A percentile compares a stretch with the other conserved stretches of the same genome.
Conservation (phyloP, 1,284 basidiomycete genomes). For the Farysia itapuensis region DNA sequence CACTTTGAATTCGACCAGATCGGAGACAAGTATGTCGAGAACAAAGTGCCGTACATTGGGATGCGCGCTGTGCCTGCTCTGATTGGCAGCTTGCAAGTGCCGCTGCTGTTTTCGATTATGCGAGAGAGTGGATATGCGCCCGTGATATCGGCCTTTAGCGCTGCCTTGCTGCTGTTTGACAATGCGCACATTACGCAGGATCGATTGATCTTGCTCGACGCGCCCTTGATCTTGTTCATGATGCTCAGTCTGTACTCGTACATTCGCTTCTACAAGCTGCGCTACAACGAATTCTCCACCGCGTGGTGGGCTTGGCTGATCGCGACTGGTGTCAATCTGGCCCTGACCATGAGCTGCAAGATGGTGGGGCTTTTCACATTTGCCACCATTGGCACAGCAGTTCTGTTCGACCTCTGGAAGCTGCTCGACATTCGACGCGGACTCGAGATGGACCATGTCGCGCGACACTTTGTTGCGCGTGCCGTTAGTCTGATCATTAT, state of each 20-base stretch:
- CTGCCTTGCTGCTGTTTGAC: conserved; percentile 85
- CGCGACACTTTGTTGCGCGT: conserved; percentile 83
- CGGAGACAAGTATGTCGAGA: conserved; percentile 83
- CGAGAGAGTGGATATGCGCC: conserved; percentile 94
- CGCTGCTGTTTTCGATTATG: conserved; percentile 94
- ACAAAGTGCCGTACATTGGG: conserved; percentile 89
- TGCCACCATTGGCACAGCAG: conserved; percentile 82
- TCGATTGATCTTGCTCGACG: conserved; percentile 92
- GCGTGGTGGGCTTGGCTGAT: conserved; percentile 93
- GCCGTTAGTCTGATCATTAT: conserved; percentile 82
- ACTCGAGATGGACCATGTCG: conserved; percentile 72
- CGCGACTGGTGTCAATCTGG: conserved; percentile 87
- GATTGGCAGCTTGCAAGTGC: conserved; percentile 83
- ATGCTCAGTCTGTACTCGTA: conserved; percentile 90
- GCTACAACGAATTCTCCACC: conserved; percentile 67
- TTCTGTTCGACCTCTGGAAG: conserved; percentile 91
- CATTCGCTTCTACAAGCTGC: conserved; percentile 89
- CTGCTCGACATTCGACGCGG: conserved; percentile 84
- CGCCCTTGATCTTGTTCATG: conserved; percentile 93
- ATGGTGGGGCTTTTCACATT: conserved; percentile 97
- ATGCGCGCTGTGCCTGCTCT: conserved; percentile 89
- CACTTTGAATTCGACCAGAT: conserved; percentile 92
- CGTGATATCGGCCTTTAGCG: conserved; percentile 82
- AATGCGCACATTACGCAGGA: conserved; percentile 95
- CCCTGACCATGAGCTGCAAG: conserved; percentile 94